Evolutionary conservation across 2,329 filamentous ascomycete species (phyloP), one percentile per base, ranked within the genome.

Genomic region (Aspergillus calidoustus): DNA sequence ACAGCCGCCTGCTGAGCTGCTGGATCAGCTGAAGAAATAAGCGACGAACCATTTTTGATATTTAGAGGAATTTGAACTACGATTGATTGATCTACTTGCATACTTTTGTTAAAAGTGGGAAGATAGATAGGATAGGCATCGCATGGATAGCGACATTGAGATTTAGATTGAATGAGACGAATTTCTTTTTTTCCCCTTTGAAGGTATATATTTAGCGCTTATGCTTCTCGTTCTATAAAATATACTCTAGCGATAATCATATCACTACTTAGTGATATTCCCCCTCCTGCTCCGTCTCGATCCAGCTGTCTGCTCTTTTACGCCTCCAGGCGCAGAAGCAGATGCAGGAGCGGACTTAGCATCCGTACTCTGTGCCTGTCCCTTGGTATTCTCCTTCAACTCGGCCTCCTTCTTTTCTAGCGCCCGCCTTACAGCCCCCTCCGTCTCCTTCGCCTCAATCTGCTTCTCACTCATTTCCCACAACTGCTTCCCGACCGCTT

Each of bases 391-490:
- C 53, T 72, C 64, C 58, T 69, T 61, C 44, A 65, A 64, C 60
- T 80, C 76, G 34, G 67, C 68, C 59, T 76, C 74, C 65, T 85
- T 87, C 76, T 89, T 90, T 66, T 81, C 81, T 59, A 82, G 75
- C 51, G 84, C 85, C 61, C 87, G 78, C 60, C 83, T 85, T 54
- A 86, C 79, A 8, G 93, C 93, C 25, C 89, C 86, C 73, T 90
- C 87, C 80, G 91, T 96, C 77, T 98, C 93, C 15, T 89, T 86
- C 69, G 85, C 85, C 75, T 96, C 89, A 59, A 98, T 89, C 65
- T 96, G 86, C 72, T 87, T 87, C 71, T 97, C 93, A 72, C 91
- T 97, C 61, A 91, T 88, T 73, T 96, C 87, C 94, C 94, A 99
- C 17, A 99, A 81, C 74, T 89, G 87, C 84, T 96, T 93, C 61